Conservation (phyloP, 2,329 filamentous ascomycete genomes). For the Fusarium clavum region DNA sequence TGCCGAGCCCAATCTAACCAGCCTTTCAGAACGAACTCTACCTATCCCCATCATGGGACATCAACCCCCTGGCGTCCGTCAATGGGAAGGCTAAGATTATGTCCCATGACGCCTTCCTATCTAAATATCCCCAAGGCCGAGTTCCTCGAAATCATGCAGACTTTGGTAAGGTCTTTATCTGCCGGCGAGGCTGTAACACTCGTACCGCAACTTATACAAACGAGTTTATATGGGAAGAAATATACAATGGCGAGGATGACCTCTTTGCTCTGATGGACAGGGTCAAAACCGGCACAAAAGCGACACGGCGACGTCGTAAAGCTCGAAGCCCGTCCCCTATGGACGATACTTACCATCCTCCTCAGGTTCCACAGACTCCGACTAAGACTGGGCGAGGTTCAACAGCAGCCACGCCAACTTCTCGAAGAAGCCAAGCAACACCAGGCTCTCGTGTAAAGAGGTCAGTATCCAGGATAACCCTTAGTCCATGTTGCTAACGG, state of each 20-base stretch:
- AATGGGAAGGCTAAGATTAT: slow-evolving; percentile 88
- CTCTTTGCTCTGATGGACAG: slow-evolving; percentile 74
- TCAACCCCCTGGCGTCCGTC: slow-evolving; percentile 88
- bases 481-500: slow-evolving; percentile 13
- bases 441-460: slow-evolving; percentile 51
- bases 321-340: slow-evolving; percentile 49
- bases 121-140: slow-evolving; percentile 78
- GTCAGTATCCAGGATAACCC: slow-evolving; percentile 25
- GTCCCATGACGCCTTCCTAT: slow-evolving; percentile 75
- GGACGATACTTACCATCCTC: slow-evolving; percentile 50
- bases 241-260: slow-evolving; percentile 75
- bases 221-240: slow-evolving; percentile 91
- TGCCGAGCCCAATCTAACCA: slow-evolving; percentile 8
- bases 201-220: slow-evolving; percentile 91
- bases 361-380: slow-evolving; percentile 55
- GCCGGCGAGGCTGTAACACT: slow-evolving; percentile 88
- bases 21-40: slow-evolving; percentile 83
- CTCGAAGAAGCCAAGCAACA: slow-evolving; percentile 46
- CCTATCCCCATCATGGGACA: slow-evolving; percentile 86
- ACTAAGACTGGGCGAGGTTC: slow-evolving; percentile 50
- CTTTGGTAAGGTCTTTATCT: slow-evolving; percentile 88
- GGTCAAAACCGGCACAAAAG: slow-evolving; percentile 78
- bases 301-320: slow-evolving; percentile 59
- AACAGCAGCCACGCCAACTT: slow-evolving; percentile 48
- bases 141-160: slow-evolving; percentile 79